Percentiles rank a stretch among this genome's conserved stretches.
Evolutionary conservation across 306 rosid genomes (phyloP).

Genomic region (Trifolium dubium): DNA sequence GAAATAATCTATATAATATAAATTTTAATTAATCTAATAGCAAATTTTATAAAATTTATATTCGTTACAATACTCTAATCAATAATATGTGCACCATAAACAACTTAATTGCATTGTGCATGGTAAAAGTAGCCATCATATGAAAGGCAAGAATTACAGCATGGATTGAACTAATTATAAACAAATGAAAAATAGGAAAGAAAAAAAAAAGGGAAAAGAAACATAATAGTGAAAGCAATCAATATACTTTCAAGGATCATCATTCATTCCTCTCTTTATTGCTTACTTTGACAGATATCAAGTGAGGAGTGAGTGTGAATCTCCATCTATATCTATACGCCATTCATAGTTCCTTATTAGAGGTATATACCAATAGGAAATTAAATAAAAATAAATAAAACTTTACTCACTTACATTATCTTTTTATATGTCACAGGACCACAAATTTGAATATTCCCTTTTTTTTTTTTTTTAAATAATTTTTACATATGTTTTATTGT

Average conservation of each 20-base stretch:
- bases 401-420: constrained; percentile 24
- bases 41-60: too few species aligned
- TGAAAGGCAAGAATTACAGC: constrained; percentile 42
- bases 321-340: constrained; percentile 28
- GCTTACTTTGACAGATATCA: constrained; percentile 38
- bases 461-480: too few species aligned
- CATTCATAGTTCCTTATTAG: constrained; percentile 23
- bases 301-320: background rate
- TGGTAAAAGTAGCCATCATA: background rate
- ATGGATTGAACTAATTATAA: constrained; percentile 32
- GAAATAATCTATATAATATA: too few species aligned
- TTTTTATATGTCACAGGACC: constrained; percentile 40
- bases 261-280: constrained; percentile 55
- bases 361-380: constrained; percentile 17
- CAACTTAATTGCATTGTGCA: too few species aligned
- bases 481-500: background rate
- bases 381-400: background rate
- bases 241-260: constrained; percentile 53
- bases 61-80: too few species aligned
- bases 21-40: too few species aligned
- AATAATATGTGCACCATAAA: too few species aligned
- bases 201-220: constrained; percentile 37
- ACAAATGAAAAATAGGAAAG: constrained; percentile 32
- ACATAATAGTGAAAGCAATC: constrained; percentile 45
- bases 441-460: constrained; percentile 37